Evolutionary conservation across 2,329 filamentous ascomycete genomes (phyloP), one percentile per base, ranked within the genome.

Genomic region (Stagonosporopsis cucurbitacearum): DNA sequence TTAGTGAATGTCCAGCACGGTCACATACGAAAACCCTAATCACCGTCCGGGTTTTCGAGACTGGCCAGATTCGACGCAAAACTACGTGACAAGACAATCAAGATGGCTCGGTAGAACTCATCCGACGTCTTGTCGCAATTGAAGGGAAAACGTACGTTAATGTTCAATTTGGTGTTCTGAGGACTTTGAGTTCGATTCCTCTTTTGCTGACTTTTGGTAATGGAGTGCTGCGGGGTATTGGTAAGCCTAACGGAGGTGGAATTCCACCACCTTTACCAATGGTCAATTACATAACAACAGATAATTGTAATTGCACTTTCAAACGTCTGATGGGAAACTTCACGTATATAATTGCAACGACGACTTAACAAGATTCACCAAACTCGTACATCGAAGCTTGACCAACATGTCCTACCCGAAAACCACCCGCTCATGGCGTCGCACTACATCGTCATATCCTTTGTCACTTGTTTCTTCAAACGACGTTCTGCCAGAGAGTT

Each of bases 401-500:
- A 19, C 7, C 8, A 37, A 12, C 35, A 64, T 64, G 57, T 25
- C 58, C 6, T 63, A 61, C 22, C 65, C 65, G 15, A 50, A 22
- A 19, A 66, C 57, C 1, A 59, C 57, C 50, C 51, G 46, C 15
- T 54, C 66, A n/a, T 67, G 50, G 54, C 64, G 63, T 30, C 66
- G 66, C 39, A 63, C 54, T 41, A 39, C 44, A 13, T 35, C 35
- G 12, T 28, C 59, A 2, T 61, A 56, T 40, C 66, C 55, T 3
- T 57, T 56, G 6, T 40, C 45, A 5, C 44, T 60, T 32, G 40
- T 30, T 5, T 49, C 39, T 6, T 51, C 58, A 2, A 59, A 39
- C 19, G 65, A 68, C 28, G 43, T 46, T 1, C 60, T 67, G 2
- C 62, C 65, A 4, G 39, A 55, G 7, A 32, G 32, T 1, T 60